Evolutionary conservation across 306 rosid species (phyloP).

Genomic region (Cucurbita moschata): DNA sequence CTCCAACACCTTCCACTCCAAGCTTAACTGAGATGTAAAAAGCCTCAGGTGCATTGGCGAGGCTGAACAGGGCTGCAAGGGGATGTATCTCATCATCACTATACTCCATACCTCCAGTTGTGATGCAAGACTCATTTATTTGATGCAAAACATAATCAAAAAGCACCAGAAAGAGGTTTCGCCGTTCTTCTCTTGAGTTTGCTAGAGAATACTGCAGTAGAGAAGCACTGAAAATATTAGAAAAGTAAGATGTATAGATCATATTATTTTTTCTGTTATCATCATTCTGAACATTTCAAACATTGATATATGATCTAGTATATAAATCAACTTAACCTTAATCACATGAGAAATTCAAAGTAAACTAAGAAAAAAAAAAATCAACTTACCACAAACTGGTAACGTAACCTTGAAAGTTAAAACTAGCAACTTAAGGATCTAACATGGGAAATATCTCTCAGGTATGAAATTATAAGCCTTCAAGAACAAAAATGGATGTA

Average conservation of each 20-base stretch:
- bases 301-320: not conserved
- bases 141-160: slow-evolving; percentile 86
- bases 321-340: not conserved
- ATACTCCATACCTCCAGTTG: slow-evolving; percentile 62
- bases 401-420: not conserved
- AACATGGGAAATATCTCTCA: not conserved
- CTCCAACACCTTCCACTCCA: slow-evolving; percentile 92
- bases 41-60: slow-evolving; percentile 84
- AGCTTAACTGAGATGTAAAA: slow-evolving; percentile 84
- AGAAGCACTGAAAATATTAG: slow-evolving; percentile 4
- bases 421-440: not conserved
- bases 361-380: not conserved
- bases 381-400: not conserved
- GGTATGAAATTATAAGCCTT: not conserved
- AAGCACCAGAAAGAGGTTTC: slow-evolving; percentile 73
- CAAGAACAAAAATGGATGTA: not conserved
- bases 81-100: slow-evolving; percentile 87
- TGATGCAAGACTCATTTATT: slow-evolving; percentile 58
- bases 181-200: slow-evolving; percentile 75
- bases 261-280: not conserved
- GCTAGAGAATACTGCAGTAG: slow-evolving; percentile 78
- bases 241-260: not conserved
- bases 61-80: slow-evolving; percentile 69
- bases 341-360: not conserved
- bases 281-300: not conserved